Percentiles rank a stretch among this genome's conserved stretches.
Evolutionary conservation across 257 asterid species (phyloP).

Genomic region (Solanum bulbocastanum): DNA sequence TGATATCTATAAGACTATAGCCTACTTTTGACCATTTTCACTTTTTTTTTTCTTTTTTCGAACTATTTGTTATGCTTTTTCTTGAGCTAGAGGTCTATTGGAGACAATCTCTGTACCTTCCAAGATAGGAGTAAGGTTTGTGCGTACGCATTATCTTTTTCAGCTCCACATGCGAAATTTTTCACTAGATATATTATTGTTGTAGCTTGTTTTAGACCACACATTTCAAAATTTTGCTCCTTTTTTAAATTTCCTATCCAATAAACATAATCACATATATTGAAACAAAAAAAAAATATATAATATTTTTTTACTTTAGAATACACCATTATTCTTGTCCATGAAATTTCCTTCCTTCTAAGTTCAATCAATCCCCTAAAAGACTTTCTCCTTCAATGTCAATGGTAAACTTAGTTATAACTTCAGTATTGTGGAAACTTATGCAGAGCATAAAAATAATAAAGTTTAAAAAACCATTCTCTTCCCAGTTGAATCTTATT

Average conservation of each 20-base stretch:
- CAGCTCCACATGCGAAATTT: fast-evolving
- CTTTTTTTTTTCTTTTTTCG: too few relatives aligned
- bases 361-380: neutral
- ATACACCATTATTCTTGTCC: neutral
- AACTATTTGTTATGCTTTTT: neutral
- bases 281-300: fast-evolving
- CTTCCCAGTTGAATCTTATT: too few relatives aligned
- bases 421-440: neutral
- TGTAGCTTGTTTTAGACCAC: neutral
- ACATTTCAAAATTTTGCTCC: too few relatives aligned
- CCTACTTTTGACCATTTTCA: neutral
- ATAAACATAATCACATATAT: neutral
- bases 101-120: fast-evolving
- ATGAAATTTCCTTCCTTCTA: neutral
- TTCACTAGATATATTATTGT: neutral
- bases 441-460: neutral
- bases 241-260: too few relatives aligned
- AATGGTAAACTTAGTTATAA: neutral
- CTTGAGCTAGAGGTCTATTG: fast-evolving
- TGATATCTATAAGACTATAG: neutral
- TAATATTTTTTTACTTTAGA: neutral
- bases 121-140: neutral
- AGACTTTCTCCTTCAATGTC: neutral
- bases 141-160: neutral
- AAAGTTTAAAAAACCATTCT: too few relatives aligned